These are phyloP conservation scores for Albugo candida DNA, from an alignment of 352 stramenopile genomes.

Conservation along the genomic window DNA sequence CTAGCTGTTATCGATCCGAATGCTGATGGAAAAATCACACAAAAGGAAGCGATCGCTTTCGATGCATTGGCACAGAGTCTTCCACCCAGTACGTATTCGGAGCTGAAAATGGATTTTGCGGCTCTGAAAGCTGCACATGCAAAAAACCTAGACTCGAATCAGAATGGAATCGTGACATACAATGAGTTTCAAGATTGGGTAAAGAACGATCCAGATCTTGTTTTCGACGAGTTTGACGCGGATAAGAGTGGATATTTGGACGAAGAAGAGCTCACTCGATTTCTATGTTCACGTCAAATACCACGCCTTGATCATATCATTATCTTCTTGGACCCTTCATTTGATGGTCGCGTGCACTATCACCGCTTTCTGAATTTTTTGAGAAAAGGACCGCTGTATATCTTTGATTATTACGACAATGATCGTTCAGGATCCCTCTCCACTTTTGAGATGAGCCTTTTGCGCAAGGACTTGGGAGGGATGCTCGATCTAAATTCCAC, in stretches of 20 bases:
- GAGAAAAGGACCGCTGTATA: constrained; percentile 19
- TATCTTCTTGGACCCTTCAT: constrained; percentile 58
- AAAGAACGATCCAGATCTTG: constrained; percentile 41
- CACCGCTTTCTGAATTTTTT: constrained; percentile 27
- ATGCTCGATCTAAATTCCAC: constrained; percentile 17
- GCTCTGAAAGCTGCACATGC: constrained; percentile 38
- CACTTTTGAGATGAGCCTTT: constrained; percentile 36
- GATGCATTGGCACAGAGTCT: constrained; percentile 1
- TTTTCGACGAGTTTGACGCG: constrained; percentile 68
- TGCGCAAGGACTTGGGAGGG: constrained; percentile 41
- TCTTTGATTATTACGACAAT: constrained; percentile 61
- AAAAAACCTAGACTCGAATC: constrained; percentile 22
- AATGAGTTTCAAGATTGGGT: constrained; percentile 50
- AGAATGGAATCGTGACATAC: constrained; percentile 37
- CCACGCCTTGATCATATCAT: constrained; percentile 38
- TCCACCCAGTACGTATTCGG: constrained; percentile 17
- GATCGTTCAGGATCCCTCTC: constrained; percentile 32
- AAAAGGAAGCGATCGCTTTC: constrained; percentile 18
- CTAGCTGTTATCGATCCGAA: constrained; percentile 46
- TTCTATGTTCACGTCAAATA: constrained; percentile 48
- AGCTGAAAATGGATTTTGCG: constrained; percentile 30
- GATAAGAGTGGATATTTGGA: constrained; percentile 74
- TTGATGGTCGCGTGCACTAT: constrained; percentile 70
- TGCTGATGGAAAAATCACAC: constrained; percentile 46
- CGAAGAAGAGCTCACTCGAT: constrained; percentile 54